These are phyloP conservation scores for Penicillium bialowiezense DNA, from an alignment of 495 filamentous ascomycete genomes.

Conservation along the genomic window DNA sequence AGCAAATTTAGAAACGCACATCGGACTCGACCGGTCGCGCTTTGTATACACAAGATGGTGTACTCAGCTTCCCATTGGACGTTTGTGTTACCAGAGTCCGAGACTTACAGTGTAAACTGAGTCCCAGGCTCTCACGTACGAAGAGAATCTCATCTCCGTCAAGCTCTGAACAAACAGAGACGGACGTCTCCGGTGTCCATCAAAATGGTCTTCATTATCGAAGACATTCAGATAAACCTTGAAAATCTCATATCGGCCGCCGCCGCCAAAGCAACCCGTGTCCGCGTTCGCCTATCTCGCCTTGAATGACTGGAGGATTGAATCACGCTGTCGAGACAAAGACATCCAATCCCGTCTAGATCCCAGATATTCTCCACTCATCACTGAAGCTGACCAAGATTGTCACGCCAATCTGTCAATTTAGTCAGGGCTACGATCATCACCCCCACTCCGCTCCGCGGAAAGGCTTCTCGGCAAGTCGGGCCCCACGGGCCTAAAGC, in stretches of 20 bases:
- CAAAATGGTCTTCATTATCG: too few relatives aligned
- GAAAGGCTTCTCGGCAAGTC: slow-evolving; percentile 2
- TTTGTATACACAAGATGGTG: background rate
- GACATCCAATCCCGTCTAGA: background rate
- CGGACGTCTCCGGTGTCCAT: slow-evolving; percentile 11
- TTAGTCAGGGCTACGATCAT: background rate
- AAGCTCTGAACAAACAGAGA: background rate
- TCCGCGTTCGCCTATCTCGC: too few relatives aligned
- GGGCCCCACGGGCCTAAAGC: background rate
- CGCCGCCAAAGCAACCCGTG: too few relatives aligned
- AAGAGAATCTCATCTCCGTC: slow-evolving; percentile 3
- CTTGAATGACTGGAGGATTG: too few relatives aligned
- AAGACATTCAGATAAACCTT: background rate
- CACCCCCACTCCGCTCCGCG: background rate
- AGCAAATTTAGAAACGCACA: too few relatives aligned
- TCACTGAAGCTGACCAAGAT: too few relatives aligned
- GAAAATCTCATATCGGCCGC: too few relatives aligned
- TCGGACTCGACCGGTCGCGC: background rate
- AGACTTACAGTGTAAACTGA: background rate
- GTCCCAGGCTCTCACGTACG: slow-evolving; percentile 12
- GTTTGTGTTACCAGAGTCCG: too few relatives aligned
- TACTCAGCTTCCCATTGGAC: background rate
- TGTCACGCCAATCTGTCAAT: background rate
- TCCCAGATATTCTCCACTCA: background rate
- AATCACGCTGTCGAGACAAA: too few relatives aligned